These are phyloP conservation scores for Lignosus rhinocerotis DNA, from an alignment of 1,284 basidiomycete genomes.

Conservation along the genomic window DNA sequence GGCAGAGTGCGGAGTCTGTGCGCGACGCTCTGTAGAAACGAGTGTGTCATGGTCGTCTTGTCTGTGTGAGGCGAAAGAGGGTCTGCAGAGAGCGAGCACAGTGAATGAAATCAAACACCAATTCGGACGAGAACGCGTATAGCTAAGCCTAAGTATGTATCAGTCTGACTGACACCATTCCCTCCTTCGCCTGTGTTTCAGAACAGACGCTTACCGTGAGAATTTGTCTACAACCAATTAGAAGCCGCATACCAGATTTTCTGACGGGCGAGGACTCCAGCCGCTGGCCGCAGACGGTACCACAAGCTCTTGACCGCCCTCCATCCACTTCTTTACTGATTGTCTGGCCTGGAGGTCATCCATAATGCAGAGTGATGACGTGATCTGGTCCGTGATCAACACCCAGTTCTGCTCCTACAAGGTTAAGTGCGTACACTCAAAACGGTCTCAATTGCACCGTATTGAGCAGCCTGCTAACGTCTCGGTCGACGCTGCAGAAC, in stretches of 20 bases:
- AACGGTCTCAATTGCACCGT: background rate
- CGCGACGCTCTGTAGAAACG: too few relatives aligned
- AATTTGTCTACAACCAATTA: slow-evolving; percentile 14
- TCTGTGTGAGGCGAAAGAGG: background rate
- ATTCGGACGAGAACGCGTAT: background rate
- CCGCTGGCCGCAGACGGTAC: too few relatives aligned
- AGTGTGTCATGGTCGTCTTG: background rate
- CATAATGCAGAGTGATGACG: slow-evolving; percentile 88
- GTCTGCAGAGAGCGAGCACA: background rate
- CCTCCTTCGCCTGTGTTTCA: too few relatives aligned
- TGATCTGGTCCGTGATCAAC: slow-evolving; percentile 95
- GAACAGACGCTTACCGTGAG: slow-evolving; percentile 4
- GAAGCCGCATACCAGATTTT: slow-evolving; percentile 22
- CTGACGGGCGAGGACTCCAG: slow-evolving; percentile 1
- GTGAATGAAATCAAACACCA: too few relatives aligned
- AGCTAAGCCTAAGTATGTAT: too few relatives aligned
- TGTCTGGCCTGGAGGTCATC: background rate
- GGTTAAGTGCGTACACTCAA: slow-evolving; percentile 79
- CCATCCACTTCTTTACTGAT: background rate
- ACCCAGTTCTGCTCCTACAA: slow-evolving; percentile 95
- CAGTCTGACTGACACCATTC: background rate
- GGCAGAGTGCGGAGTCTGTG: too few relatives aligned
- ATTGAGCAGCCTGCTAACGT: background rate
- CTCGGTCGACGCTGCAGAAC: slow-evolving; percentile 55
- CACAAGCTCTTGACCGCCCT: background rate